Conservation (phyloP, 306 rosid genomes). For the Senna tora region DNA sequence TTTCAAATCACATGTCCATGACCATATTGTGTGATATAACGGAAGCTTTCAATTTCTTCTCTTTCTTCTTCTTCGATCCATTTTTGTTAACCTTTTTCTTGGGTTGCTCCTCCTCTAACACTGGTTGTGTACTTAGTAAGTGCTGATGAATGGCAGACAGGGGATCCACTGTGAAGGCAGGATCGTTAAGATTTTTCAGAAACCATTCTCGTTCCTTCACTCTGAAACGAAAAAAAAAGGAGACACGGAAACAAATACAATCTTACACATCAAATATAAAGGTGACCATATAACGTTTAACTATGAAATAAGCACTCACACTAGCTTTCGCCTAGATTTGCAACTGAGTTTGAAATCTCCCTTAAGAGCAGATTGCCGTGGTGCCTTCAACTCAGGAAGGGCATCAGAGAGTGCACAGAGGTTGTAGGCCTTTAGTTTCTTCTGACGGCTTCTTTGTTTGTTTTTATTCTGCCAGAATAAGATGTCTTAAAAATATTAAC, state of each 20-base stretch:
- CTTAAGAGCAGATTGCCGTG: slow-evolving; percentile 29
- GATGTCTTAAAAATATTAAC: slow-evolving; percentile 32
- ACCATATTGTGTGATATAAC: slow-evolving; percentile 59
- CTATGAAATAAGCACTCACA: slow-evolving; percentile 51
- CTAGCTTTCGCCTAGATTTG: slow-evolving; percentile 64
- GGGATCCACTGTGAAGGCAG: slow-evolving; percentile 62
- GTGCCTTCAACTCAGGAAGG: slow-evolving; percentile 64
- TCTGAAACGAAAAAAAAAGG: slow-evolving; percentile 48
- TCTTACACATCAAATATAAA: slow-evolving; percentile 20
- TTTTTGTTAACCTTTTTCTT: slow-evolving; percentile 61
- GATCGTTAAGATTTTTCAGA: slow-evolving; percentile 58
- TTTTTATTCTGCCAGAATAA: slow-evolving; percentile 44
- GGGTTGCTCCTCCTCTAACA: slow-evolving; percentile 51
- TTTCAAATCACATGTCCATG: slow-evolving; percentile 50
- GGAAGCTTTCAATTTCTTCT: slow-evolving; percentile 56
- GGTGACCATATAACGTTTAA: slow-evolving; percentile 28
- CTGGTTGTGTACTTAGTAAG: slow-evolving; percentile 65
- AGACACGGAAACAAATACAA: slow-evolving; percentile 27
- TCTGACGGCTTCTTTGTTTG: slow-evolving; percentile 63
- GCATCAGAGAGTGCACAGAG: slow-evolving; percentile 65
- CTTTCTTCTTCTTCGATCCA: slow-evolving; percentile 66
- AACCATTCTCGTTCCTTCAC: slow-evolving; percentile 66
- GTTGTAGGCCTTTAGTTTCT: slow-evolving; percentile 71
- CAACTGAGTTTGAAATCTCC: slow-evolving; percentile 55
- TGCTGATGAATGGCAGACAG: slow-evolving; percentile 60